phyloP scores from a whole-genome alignment of 768 basidiomycete species.

The Boletus insuetus region DNA sequence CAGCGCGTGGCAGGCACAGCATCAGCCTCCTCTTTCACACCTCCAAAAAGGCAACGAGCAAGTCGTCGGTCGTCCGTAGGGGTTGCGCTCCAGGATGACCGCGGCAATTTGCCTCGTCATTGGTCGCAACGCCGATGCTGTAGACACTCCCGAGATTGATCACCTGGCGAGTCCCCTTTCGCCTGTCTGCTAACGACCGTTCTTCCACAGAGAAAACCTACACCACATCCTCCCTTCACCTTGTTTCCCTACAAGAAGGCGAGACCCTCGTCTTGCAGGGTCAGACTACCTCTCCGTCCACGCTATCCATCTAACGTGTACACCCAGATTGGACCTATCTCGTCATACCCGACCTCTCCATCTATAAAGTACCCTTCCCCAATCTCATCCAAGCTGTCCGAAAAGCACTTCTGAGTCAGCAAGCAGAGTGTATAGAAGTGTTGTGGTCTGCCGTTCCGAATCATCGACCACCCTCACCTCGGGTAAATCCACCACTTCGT shows the following conservation, averaged over 20 bases:
- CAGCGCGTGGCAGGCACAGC: constrained; percentile 6
- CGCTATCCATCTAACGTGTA: neutral
- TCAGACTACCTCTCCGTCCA: neutral
- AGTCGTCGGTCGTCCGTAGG: constrained; percentile 20
- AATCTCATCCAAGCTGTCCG: constrained; percentile 25
- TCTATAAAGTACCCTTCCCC: constrained; percentile 26
- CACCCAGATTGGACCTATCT: constrained; percentile 29
- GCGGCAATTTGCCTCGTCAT: constrained; percentile 21
- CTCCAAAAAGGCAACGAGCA: constrained; percentile 26
- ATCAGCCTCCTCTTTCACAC: constrained; percentile 20
- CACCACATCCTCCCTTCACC: constrained; percentile 3
- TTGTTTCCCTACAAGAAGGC: constrained; percentile 1
- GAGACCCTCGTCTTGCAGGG: constrained; percentile 18
- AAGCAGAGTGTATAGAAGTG: constrained; percentile 9
- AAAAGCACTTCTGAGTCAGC: constrained; percentile 12
- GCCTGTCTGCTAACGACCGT: neutral
- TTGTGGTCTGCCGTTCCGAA: constrained; percentile 12
- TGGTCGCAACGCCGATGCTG: constrained; percentile 11
- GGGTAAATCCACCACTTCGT: no score
- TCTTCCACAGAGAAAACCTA: neutral
- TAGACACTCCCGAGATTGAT: neutral
- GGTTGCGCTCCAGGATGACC: constrained; percentile 23
- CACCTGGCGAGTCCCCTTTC: neutral
- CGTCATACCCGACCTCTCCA: constrained; percentile 20
- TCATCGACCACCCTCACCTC: neutral